Base-by-base conservation (phyloP, 164 flowering plant genomes). In the Tinospora cordifolia region DNA sequence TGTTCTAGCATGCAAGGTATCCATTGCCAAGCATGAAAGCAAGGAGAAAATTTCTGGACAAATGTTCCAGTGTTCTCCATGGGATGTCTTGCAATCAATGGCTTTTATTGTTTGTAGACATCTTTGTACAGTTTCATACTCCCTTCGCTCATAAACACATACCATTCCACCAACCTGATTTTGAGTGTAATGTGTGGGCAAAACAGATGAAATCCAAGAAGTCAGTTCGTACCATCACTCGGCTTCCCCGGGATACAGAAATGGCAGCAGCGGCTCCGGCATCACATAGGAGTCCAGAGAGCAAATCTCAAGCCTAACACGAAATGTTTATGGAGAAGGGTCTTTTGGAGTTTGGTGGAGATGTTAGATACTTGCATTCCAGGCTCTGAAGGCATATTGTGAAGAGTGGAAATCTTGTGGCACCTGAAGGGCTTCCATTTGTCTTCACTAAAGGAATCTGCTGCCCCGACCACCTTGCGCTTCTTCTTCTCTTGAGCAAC, bases 1-100 rank as follows among this genome's bases (percentile, higher is more conserved):
- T 94, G 98, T 60, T 86, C 94, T 0, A 97, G 96, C 79, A 88
- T 84, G 72, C 90, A 89, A 8, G 99, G 92, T 27, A 77, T 79
- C 99, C 99, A 94, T 71, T 65, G 73, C 38, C 82, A 88, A 8
- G 75, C 22, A 68, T 60, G 51, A 76, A 69, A 83, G 21, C 92
- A 89, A 80, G 86, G 84, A 25, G 93, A 87, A 66, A 94, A 71
- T 59, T 72, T 86, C 76, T 84, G 86, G 10, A 92, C 74, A 60
- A 86, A n/a, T n/a, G n/a, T n/a, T n/a, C n/a, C 96, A 71, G 81
- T 5, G 96, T 92, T 65, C 69, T 78, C 85, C 88, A 85, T 11
- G 98, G 99, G 71, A 94, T 81, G 73, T 84, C 90, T 77, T 92
- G 88, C 69, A 80, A 69, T 38, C 85, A 77, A 89, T 75, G 62